Conservation (phyloP, 2,329 filamentous ascomycete species). For the Diplodia intermedia region DNA sequence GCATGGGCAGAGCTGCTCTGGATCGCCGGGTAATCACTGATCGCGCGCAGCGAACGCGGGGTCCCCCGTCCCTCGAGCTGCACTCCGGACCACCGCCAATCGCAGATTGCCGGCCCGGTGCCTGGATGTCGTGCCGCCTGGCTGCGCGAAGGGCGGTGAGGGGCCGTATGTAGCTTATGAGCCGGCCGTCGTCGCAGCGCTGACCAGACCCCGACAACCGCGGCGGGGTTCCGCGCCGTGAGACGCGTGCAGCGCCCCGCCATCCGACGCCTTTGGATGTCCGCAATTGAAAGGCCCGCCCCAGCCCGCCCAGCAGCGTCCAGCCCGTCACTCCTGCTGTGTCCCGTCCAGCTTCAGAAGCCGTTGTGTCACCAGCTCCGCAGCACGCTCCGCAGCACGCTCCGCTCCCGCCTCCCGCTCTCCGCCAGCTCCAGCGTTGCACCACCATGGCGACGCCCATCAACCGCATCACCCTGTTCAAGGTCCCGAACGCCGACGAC, state of each 20-base stretch:
- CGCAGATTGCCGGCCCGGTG: conserved; percentile 20
- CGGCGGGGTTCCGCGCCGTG: conserved; percentile 24
- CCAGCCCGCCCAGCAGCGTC: neutral
- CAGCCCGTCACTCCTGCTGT: conserved; percentile 22
- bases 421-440: conserved; percentile 13
- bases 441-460: conserved; percentile 40
- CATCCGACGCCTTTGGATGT: neutral
- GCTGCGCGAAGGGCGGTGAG: conserved; percentile 19
- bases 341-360: conserved; percentile 22
- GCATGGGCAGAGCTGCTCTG: conserved; percentile 10
- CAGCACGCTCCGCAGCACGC: neutral
- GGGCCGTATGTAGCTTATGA: conserved; percentile 7
- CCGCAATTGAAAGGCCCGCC: conserved; percentile 23
- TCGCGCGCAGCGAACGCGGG: conserved; percentile 21
- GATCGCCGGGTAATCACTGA: conserved; percentile 20
- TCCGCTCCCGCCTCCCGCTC: conserved; percentile 7
- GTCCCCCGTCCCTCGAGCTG: neutral
- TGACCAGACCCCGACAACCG: conserved; percentile 9
- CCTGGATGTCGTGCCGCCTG: conserved; percentile 16
- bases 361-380: conserved; percentile 24
- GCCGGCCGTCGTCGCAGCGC: neutral
- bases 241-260: conserved; percentile 8
- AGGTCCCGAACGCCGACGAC: conserved; percentile 42
- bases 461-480: conserved; percentile 48
- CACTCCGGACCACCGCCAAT: neutral